Percentiles rank a stretch among this genome's conserved stretches.
Evolutionary conservation across 805 yeast genomes (phyloP).

Genomic region (Candida coleopterorum): DNA sequence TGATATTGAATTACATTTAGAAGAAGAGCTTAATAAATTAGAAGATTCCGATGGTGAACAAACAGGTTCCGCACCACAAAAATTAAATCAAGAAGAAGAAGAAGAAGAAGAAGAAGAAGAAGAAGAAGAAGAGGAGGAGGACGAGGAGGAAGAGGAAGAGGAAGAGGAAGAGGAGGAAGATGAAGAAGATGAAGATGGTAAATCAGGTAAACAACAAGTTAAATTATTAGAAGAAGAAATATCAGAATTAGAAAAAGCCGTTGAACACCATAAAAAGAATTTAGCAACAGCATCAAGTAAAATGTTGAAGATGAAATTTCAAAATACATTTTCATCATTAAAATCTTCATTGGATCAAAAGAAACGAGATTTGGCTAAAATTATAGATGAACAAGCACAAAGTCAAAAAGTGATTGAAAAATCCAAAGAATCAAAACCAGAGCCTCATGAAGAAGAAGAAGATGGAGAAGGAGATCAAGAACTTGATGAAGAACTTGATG

Average conservation of each 20-base stretch:
- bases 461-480: slow-evolving; percentile 27
- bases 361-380: slow-evolving; percentile 51
- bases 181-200: slow-evolving; percentile 47
- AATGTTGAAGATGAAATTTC: slow-evolving; percentile 79
- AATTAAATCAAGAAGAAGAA: slow-evolving; percentile 25
- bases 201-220: slow-evolving; percentile 43
- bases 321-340: slow-evolving; percentile 73
- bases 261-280: slow-evolving; percentile 68
- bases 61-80: slow-evolving; percentile 2
- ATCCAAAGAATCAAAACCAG: slow-evolving; percentile 26
- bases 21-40: slow-evolving; percentile 55
- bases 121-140: slow-evolving; percentile 52
- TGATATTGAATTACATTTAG: slow-evolving; percentile 34
- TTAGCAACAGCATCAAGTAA: slow-evolving; percentile 74
- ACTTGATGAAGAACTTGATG: slow-evolving; percentile 17
- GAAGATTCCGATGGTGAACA: slow-evolving; percentile 16
- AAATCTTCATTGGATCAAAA: slow-evolving; percentile 80
- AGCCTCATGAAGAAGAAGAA: slow-evolving; percentile 28
- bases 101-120: slow-evolving; percentile 45
- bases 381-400: slow-evolving; percentile 24
- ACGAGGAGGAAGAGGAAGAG: slow-evolving; percentile 52
- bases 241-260: slow-evolving; percentile 70
- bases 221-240: slow-evolving; percentile 83
- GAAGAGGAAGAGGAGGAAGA: slow-evolving; percentile 49
- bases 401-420: slow-evolving; percentile 17